These are phyloP conservation scores for Candida sithepensis DNA, from an alignment of 805 yeast species.

Conservation along the genomic window DNA sequence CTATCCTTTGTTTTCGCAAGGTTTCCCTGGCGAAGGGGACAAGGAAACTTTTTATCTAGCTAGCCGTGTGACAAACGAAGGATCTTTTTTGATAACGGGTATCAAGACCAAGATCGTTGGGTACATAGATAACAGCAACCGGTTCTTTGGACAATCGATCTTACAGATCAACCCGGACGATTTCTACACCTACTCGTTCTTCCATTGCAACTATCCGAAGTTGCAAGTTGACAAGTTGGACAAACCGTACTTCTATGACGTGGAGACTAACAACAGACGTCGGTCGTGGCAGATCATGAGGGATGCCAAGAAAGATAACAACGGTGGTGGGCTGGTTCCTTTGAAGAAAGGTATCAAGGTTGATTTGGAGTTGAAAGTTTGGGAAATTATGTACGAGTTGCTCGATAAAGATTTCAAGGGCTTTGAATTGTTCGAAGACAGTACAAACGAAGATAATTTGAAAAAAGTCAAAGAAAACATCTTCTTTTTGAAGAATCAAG, in stretches of 20 bases:
- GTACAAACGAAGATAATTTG: slow-evolving; percentile 26
- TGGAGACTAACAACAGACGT: slow-evolving; percentile 14
- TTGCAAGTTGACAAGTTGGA: slow-evolving; percentile 20
- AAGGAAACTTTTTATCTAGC: slow-evolving; percentile 75
- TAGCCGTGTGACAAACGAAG: slow-evolving; percentile 41
- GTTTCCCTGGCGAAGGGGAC: slow-evolving; percentile 77
- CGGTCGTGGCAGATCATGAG: slow-evolving; percentile 28
- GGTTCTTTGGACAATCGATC: slow-evolving; percentile 30
- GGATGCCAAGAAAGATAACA: slow-evolving; percentile 28
- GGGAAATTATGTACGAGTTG: slow-evolving; percentile 23
- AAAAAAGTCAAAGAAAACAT: slow-evolving; percentile 19
- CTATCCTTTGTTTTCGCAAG: slow-evolving; percentile 67
- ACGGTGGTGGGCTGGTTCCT: slow-evolving; percentile 17
- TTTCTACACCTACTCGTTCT: slow-evolving; percentile 20
- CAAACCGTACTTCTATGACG: slow-evolving; percentile 17
- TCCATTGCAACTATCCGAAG: slow-evolving; percentile 33
- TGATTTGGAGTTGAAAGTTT: slow-evolving; percentile 27
- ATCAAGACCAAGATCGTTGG: slow-evolving; percentile 30
- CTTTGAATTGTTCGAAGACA: slow-evolving; percentile 19
- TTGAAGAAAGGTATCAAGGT: slow-evolving; percentile 16
- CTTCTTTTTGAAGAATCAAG: slow-evolving; percentile 15
- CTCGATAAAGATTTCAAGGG: slow-evolving; percentile 25
- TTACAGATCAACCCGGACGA: slow-evolving; percentile 29
- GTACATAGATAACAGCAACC: slow-evolving; percentile 20
- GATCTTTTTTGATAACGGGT: slow-evolving; percentile 26